Evolutionary conservation across 2,329 filamentous ascomycete genomes (phyloP).

Genomic region (Aureobasidium sp.): DNA sequence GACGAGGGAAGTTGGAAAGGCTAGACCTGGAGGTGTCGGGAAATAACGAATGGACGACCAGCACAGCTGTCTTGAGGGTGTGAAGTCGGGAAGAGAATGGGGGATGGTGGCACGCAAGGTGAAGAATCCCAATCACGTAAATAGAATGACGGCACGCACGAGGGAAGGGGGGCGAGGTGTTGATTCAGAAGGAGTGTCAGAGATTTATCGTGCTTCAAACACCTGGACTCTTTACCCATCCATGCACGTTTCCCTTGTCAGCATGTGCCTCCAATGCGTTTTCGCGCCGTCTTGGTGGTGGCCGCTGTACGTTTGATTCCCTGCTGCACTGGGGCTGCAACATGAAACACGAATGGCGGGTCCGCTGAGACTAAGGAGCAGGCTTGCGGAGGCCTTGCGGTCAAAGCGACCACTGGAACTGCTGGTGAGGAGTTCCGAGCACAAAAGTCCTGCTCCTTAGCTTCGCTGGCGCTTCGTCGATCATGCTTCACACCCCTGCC

Average conservation of each 20-base stretch:
- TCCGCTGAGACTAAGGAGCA: not conserved
- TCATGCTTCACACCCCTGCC: slow-evolving; percentile 8
- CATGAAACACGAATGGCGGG: not conserved
- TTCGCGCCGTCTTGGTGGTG: not conserved
- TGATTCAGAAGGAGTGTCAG: not conserved
- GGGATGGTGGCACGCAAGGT: not conserved
- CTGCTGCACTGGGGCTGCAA: not conserved
- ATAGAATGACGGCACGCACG: not conserved
- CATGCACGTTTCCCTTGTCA: slow-evolving; percentile 6
- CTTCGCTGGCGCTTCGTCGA: not conserved
- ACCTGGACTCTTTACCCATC: not conserved
- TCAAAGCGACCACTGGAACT: not conserved
- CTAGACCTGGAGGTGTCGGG: not conserved
- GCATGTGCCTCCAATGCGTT: slow-evolving; percentile 4
- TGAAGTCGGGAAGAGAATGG: not conserved
- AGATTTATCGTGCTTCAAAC: slow-evolving; percentile 7
- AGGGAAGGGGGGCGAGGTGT: not conserved
- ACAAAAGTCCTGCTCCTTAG: not conserved
- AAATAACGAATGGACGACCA: not conserved
- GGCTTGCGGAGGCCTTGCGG: not conserved
- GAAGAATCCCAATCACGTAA: not conserved
- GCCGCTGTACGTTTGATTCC: not conserved
- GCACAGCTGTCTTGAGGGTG: slow-evolving; percentile 1
- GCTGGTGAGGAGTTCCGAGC: not conserved
- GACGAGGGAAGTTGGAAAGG: not conserved